A percentile compares a stretch with the other conserved stretches of the same genome.
Evolutionary conservation across 225 moss, liverwort and hornwort species (phyloP).

Genomic region (Polytrichum formosum): DNA sequence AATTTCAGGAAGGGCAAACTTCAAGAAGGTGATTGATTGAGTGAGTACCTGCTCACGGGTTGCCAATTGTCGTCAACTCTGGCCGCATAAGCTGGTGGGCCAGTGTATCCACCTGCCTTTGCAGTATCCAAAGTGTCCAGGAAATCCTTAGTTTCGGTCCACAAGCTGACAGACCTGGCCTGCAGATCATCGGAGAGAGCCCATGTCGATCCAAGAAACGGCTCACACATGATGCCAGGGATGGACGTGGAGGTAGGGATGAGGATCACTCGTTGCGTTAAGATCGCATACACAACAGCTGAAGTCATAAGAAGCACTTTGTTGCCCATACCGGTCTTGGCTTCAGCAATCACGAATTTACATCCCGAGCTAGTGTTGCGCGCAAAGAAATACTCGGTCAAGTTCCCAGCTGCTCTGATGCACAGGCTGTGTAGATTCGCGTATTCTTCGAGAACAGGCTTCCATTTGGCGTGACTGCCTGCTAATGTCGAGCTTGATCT

Average conservation of each 20-base stretch:
- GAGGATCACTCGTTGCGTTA: slow-evolving; percentile 42
- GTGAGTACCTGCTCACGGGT: slow-evolving; percentile 33
- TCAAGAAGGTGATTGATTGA: not conserved
- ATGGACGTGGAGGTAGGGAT: slow-evolving; percentile 26
- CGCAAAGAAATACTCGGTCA: slow-evolving; percentile 35
- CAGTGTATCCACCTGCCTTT: slow-evolving; percentile 26
- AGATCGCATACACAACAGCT: slow-evolving; percentile 30
- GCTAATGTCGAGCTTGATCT: not conserved
- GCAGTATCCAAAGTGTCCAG: slow-evolving; percentile 28
- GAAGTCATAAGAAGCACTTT: slow-evolving; percentile 39
- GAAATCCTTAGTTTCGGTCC: slow-evolving; percentile 35
- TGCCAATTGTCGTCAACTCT: slow-evolving; percentile 33
- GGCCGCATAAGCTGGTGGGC: slow-evolving; percentile 26
- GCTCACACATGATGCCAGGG: slow-evolving; percentile 46
- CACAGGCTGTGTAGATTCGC: slow-evolving; percentile 36
- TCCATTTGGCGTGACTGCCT: slow-evolving; percentile 16
- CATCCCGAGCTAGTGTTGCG: slow-evolving; percentile 49
- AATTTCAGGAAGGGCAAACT: no score
- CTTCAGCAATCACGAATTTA: slow-evolving; percentile 36
- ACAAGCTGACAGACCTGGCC: not conserved
- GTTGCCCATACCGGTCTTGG: slow-evolving; percentile 36
- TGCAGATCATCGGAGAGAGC: slow-evolving; percentile 18
- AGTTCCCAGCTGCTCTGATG: slow-evolving; percentile 30
- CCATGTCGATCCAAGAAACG: slow-evolving; percentile 49
- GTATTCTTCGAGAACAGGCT: slow-evolving; percentile 30